Evolutionary conservation across 2,329 filamentous ascomycete genomes (phyloP), one percentile per base, ranked within the genome.

Genomic region (Penicillium italicum): DNA sequence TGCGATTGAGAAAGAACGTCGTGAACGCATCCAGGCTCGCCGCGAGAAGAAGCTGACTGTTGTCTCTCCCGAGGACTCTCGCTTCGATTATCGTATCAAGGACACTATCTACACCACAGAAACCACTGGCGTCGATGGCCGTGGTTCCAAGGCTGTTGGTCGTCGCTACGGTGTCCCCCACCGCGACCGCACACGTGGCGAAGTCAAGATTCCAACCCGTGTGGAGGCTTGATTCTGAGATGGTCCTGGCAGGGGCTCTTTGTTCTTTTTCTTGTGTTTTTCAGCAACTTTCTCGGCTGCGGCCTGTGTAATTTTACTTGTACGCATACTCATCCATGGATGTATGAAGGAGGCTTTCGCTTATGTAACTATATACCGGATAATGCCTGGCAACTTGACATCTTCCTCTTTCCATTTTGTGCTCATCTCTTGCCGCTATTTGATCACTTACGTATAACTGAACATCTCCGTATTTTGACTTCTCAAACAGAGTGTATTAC

Each of bases 111-210:
- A 85, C 56, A 83, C 77, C 55, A 77, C 79, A 26, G 79, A 85
- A 66, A 77, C 76, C 42, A 82, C 77, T 6, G 84, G 84, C 11
- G 68, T 72, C 47, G 76, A 84, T 65, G 84, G 83, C 10, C 77
- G 82, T 62, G 77, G 77, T 31, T 69, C 73, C 22, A 71, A 70
- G 55, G 83, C 82, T 28, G 80, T 82, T 20, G 85, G 84, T 14
- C 79, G 77, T 62, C 76, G 84, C 61, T 87, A 87, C 66, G 84
- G 85, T 64, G 77, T 85, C 56, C 84, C 85, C 46, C 80, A 80
- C 62, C 74, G 84, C 65, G 84, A 86, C 59, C 75, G 85, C 57
- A 86, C 86, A 78, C 82, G 81, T 72, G 84, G 84, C 24, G 74
- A 79, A 59, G 75, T 85, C 64, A 87, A 87, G 77, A 85, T 87